These are phyloP conservation scores for Rosa hybrid DNA, from an alignment of 331 rosid genomes.

Conservation along the genomic window DNA sequence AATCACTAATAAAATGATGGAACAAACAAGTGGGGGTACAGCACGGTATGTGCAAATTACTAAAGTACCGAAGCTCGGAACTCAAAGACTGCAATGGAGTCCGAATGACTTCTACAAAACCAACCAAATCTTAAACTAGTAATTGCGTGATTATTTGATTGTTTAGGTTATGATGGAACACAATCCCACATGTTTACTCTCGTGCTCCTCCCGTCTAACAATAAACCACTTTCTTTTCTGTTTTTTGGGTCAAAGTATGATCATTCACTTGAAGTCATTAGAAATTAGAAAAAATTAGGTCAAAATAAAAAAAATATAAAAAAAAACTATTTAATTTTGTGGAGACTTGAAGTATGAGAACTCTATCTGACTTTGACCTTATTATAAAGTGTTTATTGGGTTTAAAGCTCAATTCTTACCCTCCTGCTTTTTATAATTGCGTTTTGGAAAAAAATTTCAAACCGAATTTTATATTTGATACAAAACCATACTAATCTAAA, in stretches of 20 bases:
- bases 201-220: constrained; percentile 58
- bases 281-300: neutral
- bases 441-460: neutral
- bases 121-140: constrained; percentile 26
- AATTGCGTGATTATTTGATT: constrained; percentile 26
- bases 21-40: constrained; percentile 12
- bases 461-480: neutral
- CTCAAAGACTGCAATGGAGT: constrained; percentile 28
- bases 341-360: no score
- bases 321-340: neutral
- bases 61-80: constrained; percentile 23
- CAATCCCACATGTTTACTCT: constrained; percentile 68
- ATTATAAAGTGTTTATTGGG: no score
- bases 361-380: no score
- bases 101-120: constrained; percentile 35
- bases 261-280: neutral
- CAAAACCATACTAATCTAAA: neutral
- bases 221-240: constrained; percentile 21
- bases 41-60: neutral
- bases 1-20: neutral
- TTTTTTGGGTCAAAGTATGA: neutral
- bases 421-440: neutral
- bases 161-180: constrained; percentile 28
- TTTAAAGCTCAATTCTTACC: neutral
- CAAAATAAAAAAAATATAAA: no score